These are phyloP conservation scores for Phytophthora pinifolia DNA, from an alignment of 352 stramenopile genomes.

Conservation along the genomic window DNA sequence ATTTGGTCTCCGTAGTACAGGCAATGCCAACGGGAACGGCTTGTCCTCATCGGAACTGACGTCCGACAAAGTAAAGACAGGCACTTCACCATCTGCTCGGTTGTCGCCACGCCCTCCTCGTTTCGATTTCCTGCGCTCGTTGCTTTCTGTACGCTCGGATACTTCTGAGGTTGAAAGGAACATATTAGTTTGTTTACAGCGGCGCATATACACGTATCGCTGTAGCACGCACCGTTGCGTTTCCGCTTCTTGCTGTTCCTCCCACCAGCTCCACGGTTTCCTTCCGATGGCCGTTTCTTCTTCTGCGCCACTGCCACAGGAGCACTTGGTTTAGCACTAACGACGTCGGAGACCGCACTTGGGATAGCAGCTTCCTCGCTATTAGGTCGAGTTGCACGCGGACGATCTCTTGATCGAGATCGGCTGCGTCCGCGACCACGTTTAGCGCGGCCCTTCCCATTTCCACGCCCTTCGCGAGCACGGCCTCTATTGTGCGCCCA, in stretches of 20 bases:
- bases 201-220: not conserved
- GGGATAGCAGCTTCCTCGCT: slow-evolving; percentile 3
- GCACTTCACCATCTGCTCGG: slow-evolving; percentile 6
- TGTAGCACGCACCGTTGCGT: slow-evolving; percentile 29
- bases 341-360: slow-evolving; percentile 4
- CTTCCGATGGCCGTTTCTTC: slow-evolving; percentile 13
- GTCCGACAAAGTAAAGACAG: slow-evolving; percentile 37
- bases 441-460: slow-evolving; percentile 18
- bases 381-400: slow-evolving; percentile 8
- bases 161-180: not conserved
- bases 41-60: slow-evolving; percentile 41
- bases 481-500: slow-evolving; percentile 15
- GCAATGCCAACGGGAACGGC: slow-evolving; percentile 29
- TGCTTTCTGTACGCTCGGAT: slow-evolving; percentile 18
- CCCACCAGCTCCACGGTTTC: slow-evolving; percentile 12
- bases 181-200: slow-evolving; percentile 8
- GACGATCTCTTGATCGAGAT: slow-evolving; percentile 31
- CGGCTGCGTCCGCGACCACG: slow-evolving; percentile 27
- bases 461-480: slow-evolving; percentile 19
- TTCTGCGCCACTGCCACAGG: slow-evolving; percentile 10
- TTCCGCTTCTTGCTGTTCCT: slow-evolving; percentile 34
- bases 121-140: slow-evolving; percentile 19
- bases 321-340: slow-evolving; percentile 3
- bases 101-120: slow-evolving; percentile 15
- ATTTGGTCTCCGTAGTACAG: slow-evolving; percentile 17